Evolutionary conservation across 2,329 filamentous ascomycete species (phyloP), one percentile per base, ranked within the genome.

Genomic region (Pseudogymnoascus sp.): DNA sequence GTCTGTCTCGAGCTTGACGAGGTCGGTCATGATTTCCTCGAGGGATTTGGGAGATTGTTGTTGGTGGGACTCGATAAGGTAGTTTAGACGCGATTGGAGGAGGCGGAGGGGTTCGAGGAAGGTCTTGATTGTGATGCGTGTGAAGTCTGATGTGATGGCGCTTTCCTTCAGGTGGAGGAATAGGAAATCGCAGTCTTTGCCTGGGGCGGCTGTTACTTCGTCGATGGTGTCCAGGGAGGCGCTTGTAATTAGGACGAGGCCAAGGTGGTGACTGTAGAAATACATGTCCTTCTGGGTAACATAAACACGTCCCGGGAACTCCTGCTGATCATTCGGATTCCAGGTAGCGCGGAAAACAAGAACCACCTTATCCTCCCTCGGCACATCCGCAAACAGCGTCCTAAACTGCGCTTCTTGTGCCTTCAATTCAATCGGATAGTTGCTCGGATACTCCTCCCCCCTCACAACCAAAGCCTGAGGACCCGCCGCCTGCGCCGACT

Each of bases 191-290:
- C 91, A 96, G 70, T 97, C 92, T 72, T 88, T 88, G 18, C 95
- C 95, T 11, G 91, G 89, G 1, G 91, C 91, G 38, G 90, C 90
- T 23, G 91, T 97, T 44, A 97, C 91, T 75, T 97, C 95, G 7
- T 86, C 86, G 63, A 99, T 91, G 18, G 84, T 86, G 62, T 87
- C 83, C 64, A 99, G 80, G 62, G 83, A 86, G 60, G 96, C 85
- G 14, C 85, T 85, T 60, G 92, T 93, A 1, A 93, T 90, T 37
- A 96, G 82, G 0, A 97, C 89, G 5, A 99, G 82, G 5, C 95
- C 95, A 73, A 97, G 87, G 72, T 97, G 90, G 71, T 97, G 90
- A 70, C 93, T 96, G 76, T 97, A 99, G 73, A 99, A 97, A 75
- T 96, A 97, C 73, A 99, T 87, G 67, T 93, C 89, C 66, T 89